These are phyloP conservation scores for Coemansia sp. DNA, from an alignment of 192 early-diverging fungal genomes.

Conservation along the genomic window DNA sequence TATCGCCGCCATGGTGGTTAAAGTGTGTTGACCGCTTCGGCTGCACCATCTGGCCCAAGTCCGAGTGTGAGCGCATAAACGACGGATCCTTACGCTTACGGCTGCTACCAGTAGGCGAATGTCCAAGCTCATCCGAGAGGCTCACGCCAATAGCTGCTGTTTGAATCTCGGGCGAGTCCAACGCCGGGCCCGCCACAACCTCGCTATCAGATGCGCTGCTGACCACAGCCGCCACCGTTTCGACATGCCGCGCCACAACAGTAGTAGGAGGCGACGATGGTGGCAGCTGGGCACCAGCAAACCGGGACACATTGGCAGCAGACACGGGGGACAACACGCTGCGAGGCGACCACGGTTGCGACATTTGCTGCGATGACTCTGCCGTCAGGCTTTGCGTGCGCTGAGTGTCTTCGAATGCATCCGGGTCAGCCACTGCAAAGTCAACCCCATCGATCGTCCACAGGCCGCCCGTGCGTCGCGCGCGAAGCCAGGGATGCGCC, in stretches of 20 bases:
- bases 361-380: constrained; percentile 36
- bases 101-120: neutral
- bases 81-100: constrained; percentile 57
- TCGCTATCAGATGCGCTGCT: constrained; percentile 32
- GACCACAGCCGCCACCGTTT: constrained; percentile 5
- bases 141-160: constrained; percentile 15
- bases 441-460: constrained; percentile 37
- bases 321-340: constrained; percentile 10
- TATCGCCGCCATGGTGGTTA: neutral
- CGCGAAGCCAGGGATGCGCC: constrained; percentile 60
- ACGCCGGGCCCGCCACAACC: neutral
- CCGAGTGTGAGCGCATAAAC: constrained; percentile 56
- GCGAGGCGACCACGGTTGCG: constrained; percentile 19
- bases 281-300: constrained; percentile 5
- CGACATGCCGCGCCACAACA: constrained; percentile 6
- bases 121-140: neutral
- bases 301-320: neutral
- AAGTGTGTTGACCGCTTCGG: constrained; percentile 41
- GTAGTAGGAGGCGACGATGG: constrained; percentile 19
- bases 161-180: neutral
- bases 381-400: constrained; percentile 48
- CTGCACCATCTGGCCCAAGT: constrained; percentile 35
- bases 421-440: constrained; percentile 47
- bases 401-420: constrained; percentile 46
- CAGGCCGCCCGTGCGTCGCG: constrained; percentile 19